Conservation (phyloP, 306 rosid species). For the Dryas alaskensis region DNA sequence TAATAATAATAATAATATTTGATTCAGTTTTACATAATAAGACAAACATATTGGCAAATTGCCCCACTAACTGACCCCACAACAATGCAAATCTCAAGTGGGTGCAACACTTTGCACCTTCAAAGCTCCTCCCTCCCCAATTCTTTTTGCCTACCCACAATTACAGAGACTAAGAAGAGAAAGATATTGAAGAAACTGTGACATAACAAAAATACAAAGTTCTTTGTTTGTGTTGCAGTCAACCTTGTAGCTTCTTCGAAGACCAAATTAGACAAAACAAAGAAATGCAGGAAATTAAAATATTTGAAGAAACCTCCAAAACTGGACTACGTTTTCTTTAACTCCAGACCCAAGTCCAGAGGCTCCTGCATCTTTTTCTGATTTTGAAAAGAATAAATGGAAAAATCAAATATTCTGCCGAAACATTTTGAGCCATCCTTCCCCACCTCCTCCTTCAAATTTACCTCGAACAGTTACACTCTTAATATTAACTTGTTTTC, state of each 20-base stretch:
- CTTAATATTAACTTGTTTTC: constrained; percentile 18
- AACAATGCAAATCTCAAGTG: not conserved
- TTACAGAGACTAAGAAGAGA: constrained; percentile 12
- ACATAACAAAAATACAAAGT: constrained; percentile 27
- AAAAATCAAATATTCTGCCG: constrained; percentile 31
- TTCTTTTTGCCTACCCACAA: constrained; percentile 21
- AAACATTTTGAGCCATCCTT: constrained; percentile 16
- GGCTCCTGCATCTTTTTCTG: constrained; percentile 22
- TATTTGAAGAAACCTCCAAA: constrained; percentile 33
- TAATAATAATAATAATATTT: constrained; percentile 1
- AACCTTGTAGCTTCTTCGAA: constrained; percentile 26
- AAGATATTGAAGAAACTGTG: constrained; percentile 22
- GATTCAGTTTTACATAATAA: constrained; percentile 17
- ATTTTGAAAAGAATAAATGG: constrained; percentile 41
- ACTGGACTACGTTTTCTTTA: constrained; percentile 26
- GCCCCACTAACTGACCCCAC: not conserved
- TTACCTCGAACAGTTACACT: constrained; percentile 19
- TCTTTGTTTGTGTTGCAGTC: constrained; percentile 27
- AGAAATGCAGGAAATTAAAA: constrained; percentile 23
- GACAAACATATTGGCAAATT: not conserved
- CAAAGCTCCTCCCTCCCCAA: constrained; percentile 4
- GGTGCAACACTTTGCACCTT: constrained; percentile 19
- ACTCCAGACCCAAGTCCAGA: constrained; percentile 29
- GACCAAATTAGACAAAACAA: constrained; percentile 3
- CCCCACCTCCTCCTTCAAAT: constrained; percentile 26